These are phyloP conservation scores for Miamiensis avidus DNA, from an alignment of 169 alveolate genomes.

Conservation along the genomic window DNA sequence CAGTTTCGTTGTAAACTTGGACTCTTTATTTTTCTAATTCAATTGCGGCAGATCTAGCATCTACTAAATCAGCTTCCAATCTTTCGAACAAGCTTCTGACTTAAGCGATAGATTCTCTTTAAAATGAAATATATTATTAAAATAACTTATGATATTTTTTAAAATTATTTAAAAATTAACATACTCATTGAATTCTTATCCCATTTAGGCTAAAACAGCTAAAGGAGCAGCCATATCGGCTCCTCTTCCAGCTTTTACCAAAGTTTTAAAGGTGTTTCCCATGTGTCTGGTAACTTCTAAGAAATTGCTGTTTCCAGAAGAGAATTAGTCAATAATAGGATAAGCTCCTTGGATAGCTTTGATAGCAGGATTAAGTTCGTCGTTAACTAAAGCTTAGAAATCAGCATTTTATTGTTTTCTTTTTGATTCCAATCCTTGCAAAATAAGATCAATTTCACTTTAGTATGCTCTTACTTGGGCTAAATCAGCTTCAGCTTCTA, in stretches of 20 bases:
- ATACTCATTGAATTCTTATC: neutral
- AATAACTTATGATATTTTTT: no score
- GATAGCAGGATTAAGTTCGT: slow-evolving; percentile 17
- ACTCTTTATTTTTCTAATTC: slow-evolving; percentile 8
- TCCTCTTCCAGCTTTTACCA: slow-evolving; percentile 13
- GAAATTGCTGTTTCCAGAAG: slow-evolving; percentile 1
- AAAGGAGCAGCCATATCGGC: slow-evolving; percentile 1
- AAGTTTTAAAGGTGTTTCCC: neutral
- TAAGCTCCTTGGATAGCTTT: slow-evolving; percentile 20
- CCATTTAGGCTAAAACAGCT: neutral
- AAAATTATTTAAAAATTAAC: neutral
- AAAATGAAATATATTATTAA: neutral
- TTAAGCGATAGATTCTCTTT: slow-evolving; percentile 3
- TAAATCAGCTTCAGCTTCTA: no score
- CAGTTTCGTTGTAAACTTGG: slow-evolving; percentile 11
- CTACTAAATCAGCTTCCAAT: slow-evolving; percentile 9
- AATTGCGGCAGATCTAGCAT: slow-evolving; percentile 4
- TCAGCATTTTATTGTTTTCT: no score
- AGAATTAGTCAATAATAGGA: slow-evolving; percentile 7
- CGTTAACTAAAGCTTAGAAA: neutral
- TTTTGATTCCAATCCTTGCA: no score
- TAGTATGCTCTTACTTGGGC: no score
- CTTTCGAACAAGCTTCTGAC: slow-evolving; percentile 3
- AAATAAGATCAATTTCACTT: no score
- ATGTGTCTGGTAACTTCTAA: slow-evolving; percentile 8